Evolutionary conservation across 768 basidiomycete species (phyloP).

Genomic region (Amanita molliuscula): DNA sequence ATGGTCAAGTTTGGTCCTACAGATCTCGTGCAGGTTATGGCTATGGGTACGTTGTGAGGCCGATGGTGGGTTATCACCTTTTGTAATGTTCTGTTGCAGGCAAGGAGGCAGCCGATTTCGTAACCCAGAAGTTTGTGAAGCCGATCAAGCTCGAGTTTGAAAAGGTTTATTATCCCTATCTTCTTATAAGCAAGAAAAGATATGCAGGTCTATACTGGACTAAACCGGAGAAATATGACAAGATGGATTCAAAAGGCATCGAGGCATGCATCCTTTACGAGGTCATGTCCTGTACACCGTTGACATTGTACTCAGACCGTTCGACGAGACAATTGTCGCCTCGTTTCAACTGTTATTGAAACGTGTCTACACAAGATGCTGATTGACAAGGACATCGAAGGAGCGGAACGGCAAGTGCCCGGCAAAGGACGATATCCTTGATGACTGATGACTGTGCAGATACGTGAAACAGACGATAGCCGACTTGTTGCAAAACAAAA

Average conservation of each 20-base stretch:
- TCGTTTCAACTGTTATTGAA: constrained; percentile 96
- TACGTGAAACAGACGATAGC: constrained; percentile 92
- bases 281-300: background rate
- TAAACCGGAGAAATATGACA: constrained; percentile 88
- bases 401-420: constrained; percentile 75
- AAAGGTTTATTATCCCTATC: constrained; percentile 97
- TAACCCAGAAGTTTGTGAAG: constrained; percentile 83
- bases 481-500: constrained; percentile 89
- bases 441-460: constrained; percentile 27
- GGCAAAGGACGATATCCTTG: background rate
- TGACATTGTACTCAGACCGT: constrained; percentile 60
- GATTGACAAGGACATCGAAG: constrained; percentile 89
- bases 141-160: constrained; percentile 99
- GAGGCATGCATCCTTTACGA: constrained; percentile 47
- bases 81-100: constrained; percentile 33
- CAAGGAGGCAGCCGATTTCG: constrained; percentile 84
- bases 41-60: constrained; percentile 48
- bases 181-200: constrained; percentile 97
- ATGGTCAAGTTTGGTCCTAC: constrained; percentile 96
- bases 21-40: constrained; percentile 83
- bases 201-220: constrained; percentile 99
- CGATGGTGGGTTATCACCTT: background rate
- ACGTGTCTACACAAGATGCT: constrained; percentile 98
- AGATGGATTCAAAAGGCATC: constrained; percentile 99
- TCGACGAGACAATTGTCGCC: constrained; percentile 95